These are phyloP conservation scores for Pseudogymnoascus destructans DNA, from an alignment of 2,329 filamentous ascomycete species.

Conservation along the genomic window DNA sequence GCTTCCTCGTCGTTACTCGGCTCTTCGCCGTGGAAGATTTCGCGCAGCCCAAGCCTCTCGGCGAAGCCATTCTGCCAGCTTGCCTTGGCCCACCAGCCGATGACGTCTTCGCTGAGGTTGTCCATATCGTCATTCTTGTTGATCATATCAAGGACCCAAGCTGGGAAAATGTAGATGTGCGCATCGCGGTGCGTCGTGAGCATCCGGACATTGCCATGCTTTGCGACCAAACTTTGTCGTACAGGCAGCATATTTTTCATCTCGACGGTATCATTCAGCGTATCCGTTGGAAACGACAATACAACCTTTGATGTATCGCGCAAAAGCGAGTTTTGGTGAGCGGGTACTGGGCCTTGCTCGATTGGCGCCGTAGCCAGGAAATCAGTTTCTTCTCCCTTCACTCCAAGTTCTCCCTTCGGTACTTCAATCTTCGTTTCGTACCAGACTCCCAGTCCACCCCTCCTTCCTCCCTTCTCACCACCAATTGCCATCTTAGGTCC, in stretches of 20 bases:
- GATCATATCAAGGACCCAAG: constrained; percentile 80
- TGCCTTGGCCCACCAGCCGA: constrained; percentile 93
- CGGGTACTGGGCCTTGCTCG: constrained; percentile 40
- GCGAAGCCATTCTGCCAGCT: constrained; percentile 75
- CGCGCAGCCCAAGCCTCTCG: constrained; percentile 60
- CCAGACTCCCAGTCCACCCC: constrained; percentile 79
- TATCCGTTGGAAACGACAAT: constrained; percentile 80
- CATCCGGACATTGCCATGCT: constrained; percentile 65
- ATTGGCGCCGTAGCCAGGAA: constrained; percentile 72
- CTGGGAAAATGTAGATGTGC: constrained; percentile 88
- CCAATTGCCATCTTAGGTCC: constrained; percentile 36
- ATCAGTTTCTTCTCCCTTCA: constrained; percentile 87
- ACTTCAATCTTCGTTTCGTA: constrained; percentile 58
- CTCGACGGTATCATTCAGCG: constrained; percentile 70
- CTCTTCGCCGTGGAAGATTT: constrained; percentile 43
- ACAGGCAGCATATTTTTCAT: constrained; percentile 60
- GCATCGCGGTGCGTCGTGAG: constrained; percentile 77
- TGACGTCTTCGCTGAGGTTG: constrained; percentile 78
- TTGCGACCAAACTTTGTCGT: constrained; percentile 61
- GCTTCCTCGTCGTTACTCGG: constrained; percentile 29
- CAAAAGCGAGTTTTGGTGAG: constrained; percentile 51
- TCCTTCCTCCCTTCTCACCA: constrained; percentile 44
- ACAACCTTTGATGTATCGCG: constrained; percentile 63
- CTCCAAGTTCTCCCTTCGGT: constrained; percentile 44
- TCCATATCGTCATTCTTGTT: constrained; percentile 69